A percentile compares a stretch with the other conserved stretches of the same genome.
phyloP scores from a whole-genome alignment of 2,329 filamentous ascomycete species.

The Diaporthe sp. region DNA sequence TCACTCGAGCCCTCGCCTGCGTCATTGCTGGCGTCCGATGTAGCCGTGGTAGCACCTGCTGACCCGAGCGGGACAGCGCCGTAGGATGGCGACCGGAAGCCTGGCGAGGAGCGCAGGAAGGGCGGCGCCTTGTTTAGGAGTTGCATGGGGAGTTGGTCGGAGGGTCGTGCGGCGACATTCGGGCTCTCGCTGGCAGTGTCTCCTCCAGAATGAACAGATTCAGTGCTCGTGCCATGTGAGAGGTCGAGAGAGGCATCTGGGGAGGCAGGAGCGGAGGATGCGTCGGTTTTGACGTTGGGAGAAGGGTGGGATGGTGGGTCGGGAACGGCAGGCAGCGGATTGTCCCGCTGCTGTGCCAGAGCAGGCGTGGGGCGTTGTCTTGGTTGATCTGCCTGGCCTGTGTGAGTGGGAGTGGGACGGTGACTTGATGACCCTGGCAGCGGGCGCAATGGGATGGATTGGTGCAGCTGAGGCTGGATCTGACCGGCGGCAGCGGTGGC shows the following conservation, averaged over 20 bases:
- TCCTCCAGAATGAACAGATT: constrained; percentile 27
- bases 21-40: constrained; percentile 35
- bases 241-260: constrained; percentile 30
- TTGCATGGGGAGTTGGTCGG: constrained; percentile 40
- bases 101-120: constrained; percentile 50
- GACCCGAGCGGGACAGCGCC: constrained; percentile 49
- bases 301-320: constrained; percentile 37
- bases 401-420: constrained; percentile 32
- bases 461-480: constrained; percentile 37
- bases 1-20: constrained; percentile 39
- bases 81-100: constrained; percentile 51
- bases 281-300: constrained; percentile 37
- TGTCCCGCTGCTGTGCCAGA: constrained; percentile 38
- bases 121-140: constrained; percentile 46
- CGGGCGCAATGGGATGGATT: constrained; percentile 40
- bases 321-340: constrained; percentile 34
- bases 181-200: constrained; percentile 26
- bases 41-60: constrained; percentile 11
- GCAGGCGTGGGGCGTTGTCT: constrained; percentile 38
- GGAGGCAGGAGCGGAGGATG: constrained; percentile 30
- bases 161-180: constrained; percentile 13
- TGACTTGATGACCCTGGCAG: constrained; percentile 37
- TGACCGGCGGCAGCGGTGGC: constrained; percentile 16
- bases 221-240: constrained; percentile 40
- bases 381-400: constrained; percentile 7